Evolutionary conservation across 2,329 filamentous ascomycete species (phyloP).

Genomic region (Bipolaris victoriae): DNA sequence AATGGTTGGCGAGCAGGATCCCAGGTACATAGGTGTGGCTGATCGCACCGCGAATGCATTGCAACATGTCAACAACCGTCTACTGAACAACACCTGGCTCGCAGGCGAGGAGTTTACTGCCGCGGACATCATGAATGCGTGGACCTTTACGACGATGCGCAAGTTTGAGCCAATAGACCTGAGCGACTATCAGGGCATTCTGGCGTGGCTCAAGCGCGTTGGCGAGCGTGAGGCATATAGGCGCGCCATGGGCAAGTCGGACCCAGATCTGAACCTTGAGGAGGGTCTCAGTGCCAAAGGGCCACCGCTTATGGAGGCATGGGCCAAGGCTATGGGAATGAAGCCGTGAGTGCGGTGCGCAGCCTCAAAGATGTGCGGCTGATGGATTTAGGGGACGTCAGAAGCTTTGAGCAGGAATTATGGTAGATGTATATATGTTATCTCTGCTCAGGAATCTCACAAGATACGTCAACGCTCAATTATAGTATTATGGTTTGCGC

Average conservation of each 20-base stretch:
- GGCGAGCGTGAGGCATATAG: constrained; percentile 39
- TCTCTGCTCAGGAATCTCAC: neutral
- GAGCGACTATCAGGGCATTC: constrained; percentile 39
- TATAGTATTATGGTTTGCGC: neutral
- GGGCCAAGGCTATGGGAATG: constrained; percentile 30
- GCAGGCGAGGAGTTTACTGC: constrained; percentile 67
- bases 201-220: constrained; percentile 39
- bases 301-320: constrained; percentile 25
- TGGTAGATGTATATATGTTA: neutral
- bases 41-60: constrained; percentile 51
- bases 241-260: constrained; percentile 63
- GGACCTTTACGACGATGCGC: constrained; percentile 66
- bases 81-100: constrained; percentile 60
- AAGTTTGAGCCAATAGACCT: constrained; percentile 55
- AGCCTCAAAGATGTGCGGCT: constrained; percentile 7
- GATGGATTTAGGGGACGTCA: constrained; percentile 5
- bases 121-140: constrained; percentile 70
- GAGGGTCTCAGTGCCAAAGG: constrained; percentile 37
- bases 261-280: constrained; percentile 53
- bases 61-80: constrained; percentile 56
- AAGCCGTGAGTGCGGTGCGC: constrained; percentile 26
- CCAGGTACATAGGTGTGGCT: constrained; percentile 46
- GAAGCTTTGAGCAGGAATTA: neutral
- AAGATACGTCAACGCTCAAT: constrained; percentile 1
- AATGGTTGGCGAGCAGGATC: constrained; percentile 38